Base-by-base conservation (phyloP, 768 basidiomycete genomes). In the Tulasnella sp. region DNA sequence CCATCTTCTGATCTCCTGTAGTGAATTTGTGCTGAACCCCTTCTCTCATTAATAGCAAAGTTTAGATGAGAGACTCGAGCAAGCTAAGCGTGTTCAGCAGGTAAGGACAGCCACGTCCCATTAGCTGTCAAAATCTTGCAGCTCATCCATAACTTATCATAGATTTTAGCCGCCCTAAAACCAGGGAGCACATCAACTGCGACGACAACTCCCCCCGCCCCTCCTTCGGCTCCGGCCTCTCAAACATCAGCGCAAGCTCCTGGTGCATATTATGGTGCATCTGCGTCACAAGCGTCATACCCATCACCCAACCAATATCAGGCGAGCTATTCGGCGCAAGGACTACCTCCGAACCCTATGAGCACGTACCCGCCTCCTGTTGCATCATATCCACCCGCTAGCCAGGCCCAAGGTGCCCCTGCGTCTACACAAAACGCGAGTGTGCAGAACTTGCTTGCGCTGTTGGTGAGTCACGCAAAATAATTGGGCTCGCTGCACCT, bases 21-120 rank as follows among this genome's bases (percentile, higher is more conserved):
- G n/a, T 5, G 34, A 38, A 38, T 15, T 5, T 15, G 5, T 15
- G 5, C 34, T 38, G 7, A 38, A 38, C 34, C 7, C 15, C 7
- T 15, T 38, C 34, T 38, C 5, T 38, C 8, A 24, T 30, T 15
- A 21, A 10, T 10, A 27, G 29, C 46, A 60, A 19, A 29, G 21
- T 8, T 45, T 73, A 10, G 87, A 92, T 60, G 88, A 92, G 51
- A 84, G 90, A 11, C 74, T 93, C 19, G 91, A 93, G 66, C 87
- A 92, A 75, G 89, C 90, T 7, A 80, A 83, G 57, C 85, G 80
- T 70, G 88, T 92, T 8, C 90, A 92, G 67, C 86, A 90, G 65
- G 80, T 82, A 60, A 50, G 52, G 5, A 1, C 34, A 17, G 38
- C 8, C 15, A 38, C 15, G 5, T 38, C 15, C 34, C 5, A 7